Conservation (phyloP, 768 basidiomycete genomes). For the Daedaleopsis nitida region DNA sequence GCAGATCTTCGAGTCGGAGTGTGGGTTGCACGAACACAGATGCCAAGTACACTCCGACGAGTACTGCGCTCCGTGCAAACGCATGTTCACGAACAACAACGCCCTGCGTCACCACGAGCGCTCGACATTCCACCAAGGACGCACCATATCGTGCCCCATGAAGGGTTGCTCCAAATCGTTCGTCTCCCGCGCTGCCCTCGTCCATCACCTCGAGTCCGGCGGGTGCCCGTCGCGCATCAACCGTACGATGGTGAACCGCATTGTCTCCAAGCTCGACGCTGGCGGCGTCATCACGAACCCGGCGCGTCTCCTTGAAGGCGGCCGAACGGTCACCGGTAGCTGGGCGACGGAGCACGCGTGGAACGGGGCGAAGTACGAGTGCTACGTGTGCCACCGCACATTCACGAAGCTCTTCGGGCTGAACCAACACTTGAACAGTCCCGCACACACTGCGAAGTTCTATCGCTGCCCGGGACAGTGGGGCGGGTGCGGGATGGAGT, state of each 20-base stretch:
- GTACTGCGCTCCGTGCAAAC: conserved; percentile 51
- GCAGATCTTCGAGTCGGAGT: conserved; percentile 40
- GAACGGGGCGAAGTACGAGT: conserved; percentile 55
- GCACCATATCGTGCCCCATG: conserved; percentile 39
- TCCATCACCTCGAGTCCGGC: conserved; percentile 69
- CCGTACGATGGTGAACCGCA: conserved; percentile 38
- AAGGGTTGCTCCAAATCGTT: conserved; percentile 49
- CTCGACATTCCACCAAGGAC: conserved; percentile 51
- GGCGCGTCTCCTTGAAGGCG: conserved; percentile 46
- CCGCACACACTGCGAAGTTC: conserved; percentile 52
- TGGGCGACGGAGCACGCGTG: conserved; percentile 43
- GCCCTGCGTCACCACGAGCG: conserved; percentile 51
- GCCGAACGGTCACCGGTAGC: conserved; percentile 31
- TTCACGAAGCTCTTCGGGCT: conserved; percentile 46
- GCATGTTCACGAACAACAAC: conserved; percentile 43
- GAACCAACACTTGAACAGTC: conserved; percentile 67
- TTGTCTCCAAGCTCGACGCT: conserved; percentile 45
- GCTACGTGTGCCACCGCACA: conserved; percentile 56
- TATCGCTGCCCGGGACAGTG: conserved; percentile 53
- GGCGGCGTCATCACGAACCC: conserved; percentile 57
- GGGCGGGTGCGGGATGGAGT: conserved; percentile 42
- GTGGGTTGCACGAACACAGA: conserved; percentile 41
- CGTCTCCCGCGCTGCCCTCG: conserved; percentile 53
- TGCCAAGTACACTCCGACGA: conserved; percentile 17
- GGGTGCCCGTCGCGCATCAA: conserved; percentile 52